These are phyloP conservation scores for Paxillus rubicundulus DNA, from an alignment of 768 basidiomycete species.

Conservation along the genomic window DNA sequence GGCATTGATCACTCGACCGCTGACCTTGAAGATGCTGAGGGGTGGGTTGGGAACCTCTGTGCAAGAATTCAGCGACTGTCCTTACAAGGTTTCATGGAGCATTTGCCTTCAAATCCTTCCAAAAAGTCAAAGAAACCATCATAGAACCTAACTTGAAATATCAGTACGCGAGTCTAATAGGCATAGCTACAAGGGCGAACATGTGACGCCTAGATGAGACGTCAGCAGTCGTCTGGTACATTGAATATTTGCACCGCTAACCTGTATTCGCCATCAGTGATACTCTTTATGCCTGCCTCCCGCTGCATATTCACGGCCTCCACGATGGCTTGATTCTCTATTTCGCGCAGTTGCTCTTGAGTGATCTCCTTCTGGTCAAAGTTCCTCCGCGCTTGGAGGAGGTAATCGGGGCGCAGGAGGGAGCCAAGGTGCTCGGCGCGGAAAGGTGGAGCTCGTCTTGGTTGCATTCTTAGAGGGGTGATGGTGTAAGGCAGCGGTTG, in stretches of 20 bases:
- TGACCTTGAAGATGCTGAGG: constrained; percentile 26
- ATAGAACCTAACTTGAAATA: constrained; percentile 19
- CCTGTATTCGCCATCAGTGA: constrained; percentile 44
- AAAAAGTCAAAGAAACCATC: constrained; percentile 29
- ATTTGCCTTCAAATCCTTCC: constrained; percentile 26
- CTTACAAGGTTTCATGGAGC: background rate
- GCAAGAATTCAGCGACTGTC: constrained; percentile 2
- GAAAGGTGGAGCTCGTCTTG: constrained; percentile 39
- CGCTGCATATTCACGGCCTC: constrained; percentile 38
- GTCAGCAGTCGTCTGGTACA: background rate
- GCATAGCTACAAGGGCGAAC: constrained; percentile 7
- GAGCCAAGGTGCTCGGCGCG: constrained; percentile 47
- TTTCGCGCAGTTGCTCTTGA: constrained; percentile 32
- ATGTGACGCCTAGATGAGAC: constrained; percentile 22
- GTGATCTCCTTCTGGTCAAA: constrained; percentile 36
- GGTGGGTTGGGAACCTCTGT: constrained; percentile 23
- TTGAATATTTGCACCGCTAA: constrained; percentile 25
- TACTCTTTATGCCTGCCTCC: constrained; percentile 39
- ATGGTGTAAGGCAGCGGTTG: too few relatives aligned
- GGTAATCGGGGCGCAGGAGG: constrained; percentile 39
- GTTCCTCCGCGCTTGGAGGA: constrained; percentile 36
- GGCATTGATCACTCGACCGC: too few relatives aligned
- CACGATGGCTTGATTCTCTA: constrained; percentile 41
- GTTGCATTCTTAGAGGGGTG: constrained; percentile 9
- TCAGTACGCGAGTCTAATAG: background rate